Evolutionary conservation across 1,284 basidiomycete genomes (phyloP).

Genomic region (Prillingera fragicola): DNA sequence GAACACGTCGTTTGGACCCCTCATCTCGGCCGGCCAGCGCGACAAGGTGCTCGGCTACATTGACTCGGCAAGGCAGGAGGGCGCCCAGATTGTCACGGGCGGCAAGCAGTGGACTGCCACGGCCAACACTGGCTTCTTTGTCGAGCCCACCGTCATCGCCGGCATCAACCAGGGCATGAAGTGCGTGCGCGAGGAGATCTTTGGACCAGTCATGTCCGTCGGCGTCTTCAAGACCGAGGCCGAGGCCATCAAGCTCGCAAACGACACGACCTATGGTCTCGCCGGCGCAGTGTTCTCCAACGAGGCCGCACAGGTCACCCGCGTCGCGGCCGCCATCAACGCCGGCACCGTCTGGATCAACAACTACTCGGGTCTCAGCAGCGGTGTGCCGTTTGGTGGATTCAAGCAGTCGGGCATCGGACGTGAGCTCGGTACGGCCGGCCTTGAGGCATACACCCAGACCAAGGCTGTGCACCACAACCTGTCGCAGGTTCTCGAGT

Average conservation of each 20-base stretch:
- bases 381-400: conserved; percentile 90
- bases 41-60: conserved; percentile 87
- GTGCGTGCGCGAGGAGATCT: conserved; percentile 47
- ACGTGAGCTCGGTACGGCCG: conserved; percentile 81
- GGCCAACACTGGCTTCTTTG: conserved; percentile 38
- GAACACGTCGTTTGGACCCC: conserved; percentile 66
- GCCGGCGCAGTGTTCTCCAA: conserved; percentile 82
- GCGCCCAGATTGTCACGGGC: conserved; percentile 74
- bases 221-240: conserved; percentile 47
- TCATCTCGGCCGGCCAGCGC: conserved; percentile 78
- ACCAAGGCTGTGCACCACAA: conserved; percentile 85
- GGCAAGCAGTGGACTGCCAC: conserved; percentile 53
- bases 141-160: conserved; percentile 47
- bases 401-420: conserved; percentile 79
- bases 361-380: conserved; percentile 71
- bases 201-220: conserved; percentile 50
- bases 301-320: conserved; percentile 77
- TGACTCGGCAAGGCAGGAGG: conserved; percentile 74
- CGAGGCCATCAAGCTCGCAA: conserved; percentile 62
- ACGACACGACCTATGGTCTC: conserved; percentile 77
- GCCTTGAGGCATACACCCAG: conserved; percentile 74
- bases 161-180: conserved; percentile 36
- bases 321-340: conserved; percentile 71
- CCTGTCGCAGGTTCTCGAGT: conserved; percentile 23
- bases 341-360: conserved; percentile 81